These are phyloP conservation scores for Marvania coccoides DNA, from an alignment of 139 green algal species.

Conservation along the genomic window DNA sequence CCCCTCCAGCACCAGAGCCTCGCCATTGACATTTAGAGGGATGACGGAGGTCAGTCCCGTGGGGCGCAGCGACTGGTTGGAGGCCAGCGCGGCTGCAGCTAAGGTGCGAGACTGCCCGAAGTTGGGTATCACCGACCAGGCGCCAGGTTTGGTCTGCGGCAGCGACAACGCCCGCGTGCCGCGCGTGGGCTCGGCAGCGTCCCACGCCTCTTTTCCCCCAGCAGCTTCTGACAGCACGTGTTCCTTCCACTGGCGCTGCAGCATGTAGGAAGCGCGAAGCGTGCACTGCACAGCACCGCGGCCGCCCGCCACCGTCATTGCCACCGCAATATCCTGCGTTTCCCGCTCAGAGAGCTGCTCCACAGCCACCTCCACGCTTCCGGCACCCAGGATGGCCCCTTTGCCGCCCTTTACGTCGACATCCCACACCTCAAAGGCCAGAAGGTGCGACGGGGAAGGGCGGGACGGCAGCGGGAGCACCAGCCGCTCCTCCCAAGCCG, in stretches of 20 bases:
- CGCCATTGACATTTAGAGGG: conserved; percentile 1
- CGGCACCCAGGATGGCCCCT: conserved; percentile 17
- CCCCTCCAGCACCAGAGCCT: conserved; percentile 50
- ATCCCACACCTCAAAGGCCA: conserved; percentile 35
- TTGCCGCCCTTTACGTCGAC: conserved; percentile 18
- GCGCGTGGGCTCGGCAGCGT: conserved; percentile 14
- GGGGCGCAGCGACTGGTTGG: background rate
- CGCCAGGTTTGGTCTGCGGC: background rate
- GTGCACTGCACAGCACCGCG: background rate
- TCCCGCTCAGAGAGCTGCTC: conserved; percentile 12
- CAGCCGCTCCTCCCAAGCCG: conserved; percentile 52
- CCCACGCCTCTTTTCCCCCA: background rate
- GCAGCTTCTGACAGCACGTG: no score
- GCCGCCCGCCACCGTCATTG: background rate
- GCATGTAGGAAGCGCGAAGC: conserved; percentile 10
- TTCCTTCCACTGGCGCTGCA: conserved; percentile 17
- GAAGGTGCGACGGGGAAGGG: conserved; percentile 4
- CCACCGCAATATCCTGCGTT: background rate
- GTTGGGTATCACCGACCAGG: conserved; percentile 13
- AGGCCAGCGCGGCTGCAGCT: background rate
- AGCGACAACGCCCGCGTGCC: conserved; percentile 34
- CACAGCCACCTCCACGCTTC: background rate
- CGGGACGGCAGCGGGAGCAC: conserved; percentile 38
- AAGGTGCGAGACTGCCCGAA: background rate
- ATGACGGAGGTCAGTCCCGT: conserved; percentile 3